Evolutionary conservation across 2,329 filamentous ascomycete genomes (phyloP).

Genomic region (Ceratocystis cubensis): DNA sequence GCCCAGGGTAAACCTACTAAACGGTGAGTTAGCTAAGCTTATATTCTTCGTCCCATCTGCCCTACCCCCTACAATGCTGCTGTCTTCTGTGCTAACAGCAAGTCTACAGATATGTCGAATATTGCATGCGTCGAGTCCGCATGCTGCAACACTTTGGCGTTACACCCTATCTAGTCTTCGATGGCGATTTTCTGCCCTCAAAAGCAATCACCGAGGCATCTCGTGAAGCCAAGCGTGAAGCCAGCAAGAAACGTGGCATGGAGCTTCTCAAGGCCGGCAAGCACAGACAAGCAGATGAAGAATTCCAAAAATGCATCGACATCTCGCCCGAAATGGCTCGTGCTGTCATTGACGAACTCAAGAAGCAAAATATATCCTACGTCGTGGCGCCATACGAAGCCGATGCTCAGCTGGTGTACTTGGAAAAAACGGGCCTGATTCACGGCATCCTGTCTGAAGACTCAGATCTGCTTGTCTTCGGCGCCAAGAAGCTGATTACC

Average conservation of each 20-base stretch:
- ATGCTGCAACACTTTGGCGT: conserved; percentile 93
- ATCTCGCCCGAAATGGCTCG: conserved; percentile 94
- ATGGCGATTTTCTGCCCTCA: conserved; percentile 88
- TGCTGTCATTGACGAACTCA: conserved; percentile 81
- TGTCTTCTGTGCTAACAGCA: conserved; percentile 13
- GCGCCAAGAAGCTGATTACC: conserved; percentile 76
- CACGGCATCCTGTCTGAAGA: conserved; percentile 89
- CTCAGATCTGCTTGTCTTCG: conserved; percentile 90
- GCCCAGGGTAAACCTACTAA: conserved; percentile 77
- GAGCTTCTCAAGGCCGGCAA: conserved; percentile 75
- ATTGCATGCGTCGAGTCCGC: conserved; percentile 74
- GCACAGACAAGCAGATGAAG: conserved; percentile 62
- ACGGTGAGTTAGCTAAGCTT: conserved; percentile 44
- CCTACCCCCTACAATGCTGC: background rate
- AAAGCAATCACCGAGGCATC: conserved; percentile 78
- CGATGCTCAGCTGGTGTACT: conserved; percentile 89
- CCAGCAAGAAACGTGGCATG: conserved; percentile 61
- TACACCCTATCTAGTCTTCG: conserved; percentile 90
- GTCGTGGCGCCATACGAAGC: conserved; percentile 95
- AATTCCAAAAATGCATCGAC: conserved; percentile 91
- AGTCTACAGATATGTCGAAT: conserved; percentile 64
- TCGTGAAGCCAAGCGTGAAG: conserved; percentile 60
- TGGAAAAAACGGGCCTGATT: conserved; percentile 75
- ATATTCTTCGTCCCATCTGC: background rate
- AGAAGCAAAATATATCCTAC: conserved; percentile 65